Percentiles rank a stretch among this genome's conserved stretches.
These are phyloP conservation scores for Gamarada debralockiae DNA, from an alignment of 495 filamentous ascomycete genomes.

Conservation along the genomic window DNA sequence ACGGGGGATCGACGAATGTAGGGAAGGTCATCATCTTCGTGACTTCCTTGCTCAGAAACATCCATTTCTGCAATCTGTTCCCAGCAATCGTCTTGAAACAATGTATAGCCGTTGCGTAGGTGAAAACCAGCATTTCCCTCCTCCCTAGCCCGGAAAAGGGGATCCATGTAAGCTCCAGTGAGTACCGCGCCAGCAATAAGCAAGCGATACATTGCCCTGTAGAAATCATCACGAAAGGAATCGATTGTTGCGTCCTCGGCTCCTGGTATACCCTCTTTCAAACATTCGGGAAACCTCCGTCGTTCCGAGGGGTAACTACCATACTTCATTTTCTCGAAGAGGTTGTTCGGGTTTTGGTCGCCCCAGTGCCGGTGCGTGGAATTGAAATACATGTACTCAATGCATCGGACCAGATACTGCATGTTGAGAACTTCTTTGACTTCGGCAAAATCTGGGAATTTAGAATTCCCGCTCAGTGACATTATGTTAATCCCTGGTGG, in stretches of 20 bases:
- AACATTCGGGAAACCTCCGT: slow-evolving; percentile 1
- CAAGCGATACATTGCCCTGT: slow-evolving; percentile 5
- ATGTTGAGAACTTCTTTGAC: slow-evolving; percentile 5
- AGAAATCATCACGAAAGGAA: slow-evolving; percentile 4
- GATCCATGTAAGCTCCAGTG: neutral
- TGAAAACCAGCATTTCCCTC: neutral
- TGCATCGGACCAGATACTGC: slow-evolving; percentile 4
- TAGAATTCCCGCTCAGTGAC: neutral
- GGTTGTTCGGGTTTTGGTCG: neutral
- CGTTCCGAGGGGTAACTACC: neutral
- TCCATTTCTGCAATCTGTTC: neutral
- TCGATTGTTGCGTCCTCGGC: slow-evolving; percentile 6
- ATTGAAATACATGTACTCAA: slow-evolving; percentile 6
- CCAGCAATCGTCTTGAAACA: neutral
- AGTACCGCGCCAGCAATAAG: slow-evolving; percentile 8
- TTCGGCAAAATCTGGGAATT: slow-evolving; percentile 4
- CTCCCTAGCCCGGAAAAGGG: slow-evolving; percentile 5
- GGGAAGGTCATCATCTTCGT: slow-evolving; percentile 1
- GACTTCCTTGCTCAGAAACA: neutral
- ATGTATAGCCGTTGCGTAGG: too few species aligned
- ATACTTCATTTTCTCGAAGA: neutral
- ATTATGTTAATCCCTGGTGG: neutral
- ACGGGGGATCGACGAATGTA: slow-evolving; percentile 3
- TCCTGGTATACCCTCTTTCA: slow-evolving; percentile 3
- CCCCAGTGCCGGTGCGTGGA: too few species aligned